Base-by-base conservation (phyloP, 106 monocot genomes). In the Ottelia alismoides region DNA sequence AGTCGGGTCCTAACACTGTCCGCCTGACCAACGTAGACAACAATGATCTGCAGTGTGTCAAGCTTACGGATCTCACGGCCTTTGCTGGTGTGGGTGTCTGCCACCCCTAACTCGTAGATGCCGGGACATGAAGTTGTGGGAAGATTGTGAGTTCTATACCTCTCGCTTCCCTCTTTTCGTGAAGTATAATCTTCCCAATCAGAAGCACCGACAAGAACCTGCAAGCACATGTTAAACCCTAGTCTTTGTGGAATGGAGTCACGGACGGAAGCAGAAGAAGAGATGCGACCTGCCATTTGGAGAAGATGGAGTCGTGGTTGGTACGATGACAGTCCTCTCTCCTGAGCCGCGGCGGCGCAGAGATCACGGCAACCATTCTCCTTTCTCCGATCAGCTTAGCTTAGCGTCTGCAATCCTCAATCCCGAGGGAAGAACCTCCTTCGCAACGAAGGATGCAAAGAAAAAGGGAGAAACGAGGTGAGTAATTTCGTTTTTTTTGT, bases 21-120 rank as follows among this genome's bases (percentile, higher is more conserved):
- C 54, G 98, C 79, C 67, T 98, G 79, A 5, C 98, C 98, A 65
- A 98, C 78, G 56, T 98, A 98, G n/a, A 86, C 98, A 22, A 82
- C 79, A 27, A 90, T 53, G 31, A 98, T 62, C 0, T 77, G 50
- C 22, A 75, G 64, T 22, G 68, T 53, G 47, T 52, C 55, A 61
- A 60, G 63, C 22, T 56, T 67, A n/a, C 68, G 72, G 1, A 71
- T 43, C 3, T 54, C 66, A 28, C 24, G 58, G 32, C 79, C 69
- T 45, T 40, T 68, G 50, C 54, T 47, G 7, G 43, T 27, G 2
- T 43, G 40, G 64, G 51, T 43, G 14, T 43, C 27, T 64, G 65
- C 62, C n/a, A 90, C 28, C 3, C 89, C 89, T 51, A 98, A 73
- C 53, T 90, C 85, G 61, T 90, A 90, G 43, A 86, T 64, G 11